Conservation (phyloP, 2,329 filamentous ascomycete species). For the Capronia epimyces region DNA sequence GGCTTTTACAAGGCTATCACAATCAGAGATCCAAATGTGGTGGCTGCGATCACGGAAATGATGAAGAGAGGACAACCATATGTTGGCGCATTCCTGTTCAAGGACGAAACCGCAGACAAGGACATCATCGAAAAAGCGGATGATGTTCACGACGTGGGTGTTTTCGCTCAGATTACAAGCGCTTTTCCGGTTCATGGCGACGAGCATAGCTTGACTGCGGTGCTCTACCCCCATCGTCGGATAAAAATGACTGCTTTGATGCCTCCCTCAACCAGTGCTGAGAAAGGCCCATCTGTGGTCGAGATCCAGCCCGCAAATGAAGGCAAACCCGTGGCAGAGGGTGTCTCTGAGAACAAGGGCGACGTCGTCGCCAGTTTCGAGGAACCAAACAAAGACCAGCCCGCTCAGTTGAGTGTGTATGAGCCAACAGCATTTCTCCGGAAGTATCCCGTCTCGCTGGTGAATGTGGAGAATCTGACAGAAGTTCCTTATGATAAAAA, state of each 20-base stretch:
- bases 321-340: slow-evolving; percentile 50
- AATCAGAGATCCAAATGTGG: slow-evolving; percentile 86
- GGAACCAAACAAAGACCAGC: slow-evolving; percentile 63
- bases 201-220: slow-evolving; percentile 78
- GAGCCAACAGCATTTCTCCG: slow-evolving; percentile 87
- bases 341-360: slow-evolving; percentile 66
- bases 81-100: slow-evolving; percentile 93
- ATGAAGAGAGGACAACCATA: slow-evolving; percentile 96
- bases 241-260: slow-evolving; percentile 84
- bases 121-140: slow-evolving; percentile 86
- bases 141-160: slow-evolving; percentile 92
- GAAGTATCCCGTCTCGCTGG: slow-evolving; percentile 86
- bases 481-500: slow-evolving; percentile 89
- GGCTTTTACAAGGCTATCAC: slow-evolving; percentile 99
- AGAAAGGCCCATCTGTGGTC: slow-evolving; percentile 34
- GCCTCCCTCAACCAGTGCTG: slow-evolving; percentile 50
- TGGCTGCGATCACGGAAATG: slow-evolving; percentile 88
- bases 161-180: slow-evolving; percentile 96
- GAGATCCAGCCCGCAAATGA: slow-evolving; percentile 40
- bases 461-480: slow-evolving; percentile 86
- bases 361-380: slow-evolving; percentile 97
- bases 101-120: slow-evolving; percentile 88
- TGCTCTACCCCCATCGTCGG: slow-evolving; percentile 90
- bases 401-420: slow-evolving; percentile 56
- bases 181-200: slow-evolving; percentile 87